Evolutionary conservation across 2,329 filamentous ascomycete species (phyloP).

Genomic region (Diaporthe aspalathi): DNA sequence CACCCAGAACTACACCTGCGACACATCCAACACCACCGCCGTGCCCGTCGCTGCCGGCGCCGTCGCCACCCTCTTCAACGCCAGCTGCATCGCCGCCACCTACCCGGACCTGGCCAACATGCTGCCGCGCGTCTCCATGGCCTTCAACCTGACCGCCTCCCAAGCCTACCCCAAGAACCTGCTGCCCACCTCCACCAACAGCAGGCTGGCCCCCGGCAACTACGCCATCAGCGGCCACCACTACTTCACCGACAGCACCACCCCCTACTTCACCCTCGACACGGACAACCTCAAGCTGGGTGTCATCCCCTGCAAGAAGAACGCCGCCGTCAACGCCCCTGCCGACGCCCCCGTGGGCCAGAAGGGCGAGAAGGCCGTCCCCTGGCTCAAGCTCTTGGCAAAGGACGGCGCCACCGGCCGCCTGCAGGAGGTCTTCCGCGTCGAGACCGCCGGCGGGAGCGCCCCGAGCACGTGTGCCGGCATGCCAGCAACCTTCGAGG

Average conservation of each 20-base stretch:
- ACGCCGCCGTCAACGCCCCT: slow-evolving; percentile 72
- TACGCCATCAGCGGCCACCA: slow-evolving; percentile 79
- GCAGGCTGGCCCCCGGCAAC: slow-evolving; percentile 65
- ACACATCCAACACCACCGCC: slow-evolving; percentile 67
- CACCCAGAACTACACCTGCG: slow-evolving; percentile 94
- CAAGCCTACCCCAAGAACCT: slow-evolving; percentile 39
- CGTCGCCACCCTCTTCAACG: slow-evolving; percentile 87
- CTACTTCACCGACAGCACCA: slow-evolving; percentile 78
- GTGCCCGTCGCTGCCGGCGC: slow-evolving; percentile 77
- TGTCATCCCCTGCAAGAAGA: slow-evolving; percentile 72
- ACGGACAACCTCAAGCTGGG: slow-evolving; percentile 66
- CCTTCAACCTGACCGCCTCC: slow-evolving; percentile 66
- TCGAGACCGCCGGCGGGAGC: slow-evolving; percentile 85
- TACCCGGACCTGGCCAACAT: slow-evolving; percentile 74
- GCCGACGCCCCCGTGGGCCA: slow-evolving; percentile 68
- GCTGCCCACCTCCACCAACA: slow-evolving; percentile 33
- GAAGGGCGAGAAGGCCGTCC: slow-evolving; percentile 74
- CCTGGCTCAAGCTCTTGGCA: slow-evolving; percentile 73
- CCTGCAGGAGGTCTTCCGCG: slow-evolving; percentile 82
- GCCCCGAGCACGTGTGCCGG: slow-evolving; percentile 79
- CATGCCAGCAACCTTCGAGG: slow-evolving; percentile 71
- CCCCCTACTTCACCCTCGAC: slow-evolving; percentile 85
- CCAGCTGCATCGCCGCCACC: slow-evolving; percentile 79
- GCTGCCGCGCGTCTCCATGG: slow-evolving; percentile 75
- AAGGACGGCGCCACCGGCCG: slow-evolving; percentile 66